Evolutionary conservation across 345 rosid species (phyloP).

Genomic region (Clausena lansium): DNA sequence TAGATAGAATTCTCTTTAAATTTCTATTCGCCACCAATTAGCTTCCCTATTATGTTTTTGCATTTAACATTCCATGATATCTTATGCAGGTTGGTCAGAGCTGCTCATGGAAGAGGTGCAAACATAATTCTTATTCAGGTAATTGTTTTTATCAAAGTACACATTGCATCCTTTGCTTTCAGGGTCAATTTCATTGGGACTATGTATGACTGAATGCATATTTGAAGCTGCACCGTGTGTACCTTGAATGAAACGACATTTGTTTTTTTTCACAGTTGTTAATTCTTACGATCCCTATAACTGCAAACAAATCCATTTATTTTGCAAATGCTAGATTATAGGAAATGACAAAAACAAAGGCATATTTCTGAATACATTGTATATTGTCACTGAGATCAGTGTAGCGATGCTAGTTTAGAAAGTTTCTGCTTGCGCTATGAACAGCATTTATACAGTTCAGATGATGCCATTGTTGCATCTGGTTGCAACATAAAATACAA

Average conservation of each 20-base stretch:
- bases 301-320: neutral
- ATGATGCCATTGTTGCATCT: neutral
- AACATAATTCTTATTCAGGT: slow-evolving; percentile 93
- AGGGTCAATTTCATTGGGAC: neutral
- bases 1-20: neutral
- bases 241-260: neutral
- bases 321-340: neutral
- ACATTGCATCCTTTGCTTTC: neutral
- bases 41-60: neutral
- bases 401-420: neutral
- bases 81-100: slow-evolving; percentile 61
- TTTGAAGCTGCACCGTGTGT: neutral
- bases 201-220: neutral
- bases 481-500: neutral
- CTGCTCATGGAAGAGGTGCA: slow-evolving; percentile 71
- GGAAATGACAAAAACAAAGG: neutral
- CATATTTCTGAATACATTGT: neutral
- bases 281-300: neutral
- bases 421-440: neutral
- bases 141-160: slow-evolving; percentile 2
- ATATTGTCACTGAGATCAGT: neutral
- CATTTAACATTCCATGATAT: neutral
- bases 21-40: neutral
- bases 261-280: neutral
- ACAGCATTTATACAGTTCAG: neutral